Evolutionary conservation across 192 early-diverging fungal genomes (phyloP).

Genomic region (Obelidium mucronatum): DNA sequence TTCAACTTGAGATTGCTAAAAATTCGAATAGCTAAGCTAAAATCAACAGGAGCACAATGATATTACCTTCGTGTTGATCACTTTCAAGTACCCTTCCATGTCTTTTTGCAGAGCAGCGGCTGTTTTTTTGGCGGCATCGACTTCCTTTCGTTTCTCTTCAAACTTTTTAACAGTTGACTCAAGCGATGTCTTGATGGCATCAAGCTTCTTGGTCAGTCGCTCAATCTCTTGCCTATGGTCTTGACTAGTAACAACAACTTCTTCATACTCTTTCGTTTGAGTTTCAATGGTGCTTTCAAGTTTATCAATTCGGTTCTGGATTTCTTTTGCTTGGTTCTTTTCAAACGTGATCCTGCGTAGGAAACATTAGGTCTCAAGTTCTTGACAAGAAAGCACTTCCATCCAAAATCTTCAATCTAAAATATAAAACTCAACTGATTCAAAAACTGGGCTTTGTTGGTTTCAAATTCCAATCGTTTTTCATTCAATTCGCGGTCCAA

Average conservation of each 20-base stretch:
- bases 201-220: constrained; percentile 50
- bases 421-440: constrained; percentile 64
- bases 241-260: constrained; percentile 44
- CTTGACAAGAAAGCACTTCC: background rate
- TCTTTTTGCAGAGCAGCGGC: constrained; percentile 67
- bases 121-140: constrained; percentile 64
- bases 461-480: constrained; percentile 76
- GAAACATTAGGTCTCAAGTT: constrained; percentile 1
- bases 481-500: constrained; percentile 77
- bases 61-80: constrained; percentile 52
- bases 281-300: constrained; percentile 56
- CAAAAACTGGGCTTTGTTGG: constrained; percentile 77
- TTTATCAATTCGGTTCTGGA: constrained; percentile 65
- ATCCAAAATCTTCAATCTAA: constrained; percentile 29
- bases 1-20: constrained; percentile 77
- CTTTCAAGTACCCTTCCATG: constrained; percentile 70
- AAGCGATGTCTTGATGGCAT: constrained; percentile 56
- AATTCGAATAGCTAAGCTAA: background rate
- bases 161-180: constrained; percentile 57
- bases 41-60: too few relatives aligned
- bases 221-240: constrained; percentile 55
- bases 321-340: constrained; percentile 69
- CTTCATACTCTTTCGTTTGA: constrained; percentile 33
- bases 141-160: constrained; percentile 61
- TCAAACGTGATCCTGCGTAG: constrained; percentile 69